Conservation (phyloP, 2,329 filamentous ascomycete species). For the Huntiella omanensis region DNA sequence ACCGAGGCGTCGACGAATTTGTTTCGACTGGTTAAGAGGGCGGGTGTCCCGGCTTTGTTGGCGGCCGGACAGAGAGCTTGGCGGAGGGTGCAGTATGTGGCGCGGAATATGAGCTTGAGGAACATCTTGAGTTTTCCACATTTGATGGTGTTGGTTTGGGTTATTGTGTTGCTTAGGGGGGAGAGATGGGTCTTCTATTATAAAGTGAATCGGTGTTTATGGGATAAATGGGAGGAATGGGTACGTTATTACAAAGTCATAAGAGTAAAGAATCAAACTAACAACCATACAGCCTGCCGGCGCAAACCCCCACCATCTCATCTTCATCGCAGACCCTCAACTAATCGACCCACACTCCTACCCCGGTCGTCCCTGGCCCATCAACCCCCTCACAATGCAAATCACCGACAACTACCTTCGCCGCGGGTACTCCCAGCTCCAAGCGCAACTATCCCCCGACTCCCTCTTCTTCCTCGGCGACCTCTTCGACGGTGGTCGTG, state of each 20-base stretch:
- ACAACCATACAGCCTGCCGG: slow-evolving; percentile 41
- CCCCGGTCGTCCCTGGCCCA: slow-evolving; percentile 51
- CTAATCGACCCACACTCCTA: slow-evolving; percentile 92
- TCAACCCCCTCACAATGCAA: slow-evolving; percentile 32
- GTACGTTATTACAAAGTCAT: slow-evolving; percentile 28
- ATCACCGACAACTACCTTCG: slow-evolving; percentile 82
- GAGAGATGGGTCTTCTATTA: slow-evolving; percentile 62
- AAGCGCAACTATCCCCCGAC: slow-evolving; percentile 60
- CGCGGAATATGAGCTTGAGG: slow-evolving; percentile 27
- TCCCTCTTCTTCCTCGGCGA: slow-evolving; percentile 84
- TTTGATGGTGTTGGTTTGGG: slow-evolving; percentile 53
- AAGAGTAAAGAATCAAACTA: slow-evolving; percentile 3
- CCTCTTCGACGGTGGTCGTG: slow-evolving; percentile 83
- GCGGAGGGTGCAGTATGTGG: slow-evolving; percentile 3
- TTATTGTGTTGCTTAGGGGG: slow-evolving; percentile 62
- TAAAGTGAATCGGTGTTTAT: slow-evolving; percentile 53
- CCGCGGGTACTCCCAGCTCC: slow-evolving; percentile 62
- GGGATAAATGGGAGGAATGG: slow-evolving; percentile 87
- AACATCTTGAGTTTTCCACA: slow-evolving; percentile 46
- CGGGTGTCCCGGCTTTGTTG: neutral
- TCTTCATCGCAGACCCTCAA: slow-evolving; percentile 79
- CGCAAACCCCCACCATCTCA: slow-evolving; percentile 64
- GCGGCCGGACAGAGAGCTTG: slow-evolving; percentile 5
- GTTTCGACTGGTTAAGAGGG: neutral
- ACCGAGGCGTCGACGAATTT: neutral